These are phyloP conservation scores for Fusarium nurragi DNA, from an alignment of 2,329 filamentous ascomycete genomes.

Conservation along the genomic window DNA sequence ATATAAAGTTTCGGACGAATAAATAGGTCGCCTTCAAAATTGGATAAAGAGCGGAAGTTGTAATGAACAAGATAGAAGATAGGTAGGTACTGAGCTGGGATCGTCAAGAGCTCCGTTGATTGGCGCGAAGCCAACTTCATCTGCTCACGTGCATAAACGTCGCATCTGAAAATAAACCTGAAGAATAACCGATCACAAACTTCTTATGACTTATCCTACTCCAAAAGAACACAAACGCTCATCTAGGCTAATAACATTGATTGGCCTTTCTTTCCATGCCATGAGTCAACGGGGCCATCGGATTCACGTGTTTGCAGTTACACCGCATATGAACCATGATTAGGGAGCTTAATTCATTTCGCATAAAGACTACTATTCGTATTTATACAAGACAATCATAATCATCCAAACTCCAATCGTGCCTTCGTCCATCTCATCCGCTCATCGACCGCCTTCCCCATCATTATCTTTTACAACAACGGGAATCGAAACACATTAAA, in stretches of 20 bases:
- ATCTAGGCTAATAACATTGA: too few species aligned
- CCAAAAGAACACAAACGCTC: not conserved
- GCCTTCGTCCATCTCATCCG: constrained; percentile 29
- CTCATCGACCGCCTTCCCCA: not conserved
- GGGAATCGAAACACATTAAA: constrained; percentile 47
- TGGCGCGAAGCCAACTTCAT: not conserved
- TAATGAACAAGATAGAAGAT: not conserved
- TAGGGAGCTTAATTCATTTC: not conserved
- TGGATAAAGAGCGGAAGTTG: not conserved
- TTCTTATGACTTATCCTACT: not conserved
- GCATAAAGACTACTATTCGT: constrained; percentile 15
- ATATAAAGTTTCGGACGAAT: rapidly evolving
- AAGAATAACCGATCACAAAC: not conserved
- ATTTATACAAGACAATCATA: constrained; percentile 24
- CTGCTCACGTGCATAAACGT: constrained; percentile 19
- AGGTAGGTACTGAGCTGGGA: not conserved
- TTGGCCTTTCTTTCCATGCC: too few species aligned
- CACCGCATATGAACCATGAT: not conserved
- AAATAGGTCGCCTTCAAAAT: not conserved
- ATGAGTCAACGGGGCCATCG: too few species aligned
- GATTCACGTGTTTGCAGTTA: not conserved
- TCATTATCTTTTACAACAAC: constrained; percentile 1
- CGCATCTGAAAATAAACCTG: rapidly evolving
- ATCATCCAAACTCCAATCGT: constrained; percentile 26
- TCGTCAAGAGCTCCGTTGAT: not conserved